A percentile compares a stretch with the other conserved stretches of the same genome.
These are phyloP conservation scores for Chrysochromulina tobinii DNA, from an alignment of 78 protist genomes.

Conservation along the genomic window DNA sequence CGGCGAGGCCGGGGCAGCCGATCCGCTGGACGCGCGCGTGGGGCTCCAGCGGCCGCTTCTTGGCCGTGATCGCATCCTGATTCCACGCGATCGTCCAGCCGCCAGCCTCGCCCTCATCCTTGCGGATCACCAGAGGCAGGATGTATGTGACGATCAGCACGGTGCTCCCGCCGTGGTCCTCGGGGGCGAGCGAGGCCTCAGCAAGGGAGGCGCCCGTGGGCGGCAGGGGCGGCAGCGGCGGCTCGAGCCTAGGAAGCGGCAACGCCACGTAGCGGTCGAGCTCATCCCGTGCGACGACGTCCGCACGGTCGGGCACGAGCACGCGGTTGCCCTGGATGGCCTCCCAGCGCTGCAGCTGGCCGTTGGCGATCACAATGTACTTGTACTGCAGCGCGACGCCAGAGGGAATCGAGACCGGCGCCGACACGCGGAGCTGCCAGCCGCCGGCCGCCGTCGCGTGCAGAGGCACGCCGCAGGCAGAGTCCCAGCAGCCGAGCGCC, in stretches of 20 bases:
- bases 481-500: conserved; percentile 3
- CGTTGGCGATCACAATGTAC: not conserved
- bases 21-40: not conserved
- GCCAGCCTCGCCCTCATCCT: not conserved
- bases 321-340: not conserved
- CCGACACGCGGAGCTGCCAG: not conserved
- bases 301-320: not conserved
- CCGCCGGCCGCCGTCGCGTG: not conserved
- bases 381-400: not conserved
- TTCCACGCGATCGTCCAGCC: not conserved
- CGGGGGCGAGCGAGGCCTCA: not conserved
- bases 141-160: not conserved
- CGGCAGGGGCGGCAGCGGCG: not conserved
- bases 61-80: not conserved
- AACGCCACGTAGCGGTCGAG: not conserved
- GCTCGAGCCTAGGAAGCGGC: no score
- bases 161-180: not conserved
- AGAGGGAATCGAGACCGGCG: not conserved
- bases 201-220: not conserved
- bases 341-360: not conserved
- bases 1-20: conserved; percentile 8
- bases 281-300: not conserved
- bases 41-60: not conserved
- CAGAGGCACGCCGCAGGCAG: not conserved
- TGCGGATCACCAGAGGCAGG: not conserved